Base-by-base conservation (phyloP, 2,329 filamentous ascomycete genomes). In the Exophiala calicioides region DNA sequence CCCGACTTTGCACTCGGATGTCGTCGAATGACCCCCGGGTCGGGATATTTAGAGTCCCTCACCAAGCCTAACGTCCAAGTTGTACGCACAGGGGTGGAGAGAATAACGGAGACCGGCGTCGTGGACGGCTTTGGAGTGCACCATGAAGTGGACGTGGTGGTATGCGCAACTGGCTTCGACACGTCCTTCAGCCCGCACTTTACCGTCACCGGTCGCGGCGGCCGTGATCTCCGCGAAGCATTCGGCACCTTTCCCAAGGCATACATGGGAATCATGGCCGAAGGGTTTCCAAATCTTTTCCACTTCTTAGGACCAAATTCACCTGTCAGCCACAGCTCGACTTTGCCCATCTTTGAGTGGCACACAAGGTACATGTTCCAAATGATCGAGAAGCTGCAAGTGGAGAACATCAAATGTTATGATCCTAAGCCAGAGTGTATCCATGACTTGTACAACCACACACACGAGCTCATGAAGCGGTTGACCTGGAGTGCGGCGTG, bases 91-190 rank as follows among this genome's bases (percentile, higher is more conserved):
- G 27, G 16, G 2, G 33, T 33, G 5, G 33, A 24, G 7, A 20
- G 26, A 13, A 16, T 44, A 3, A 48, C 48, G 1, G 3, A 30
- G 29, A 43, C n/a, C 10, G 44, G 44, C 4, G 7, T 44, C n/a
- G 23, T 48, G 3, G 34, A 32, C 23, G 13, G 26, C 7, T 12
- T 4, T 15, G 34, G 49, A 7, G 29, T 6, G 3, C 16, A 48
- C 9, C 32, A 52, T 18, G 33, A 30, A 5, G 44, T 40, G 3
- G 44, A 44, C 41, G 47, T 61, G 5, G 52, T 66, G 3, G 47
- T 65, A 10, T 66, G 64, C 34, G 65, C 65, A 1, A 66, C 63
- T 7, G 65, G 64, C 0, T 68, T 67, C 31, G 57, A 67, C 36
- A 59, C 59, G 2, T 51, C 55, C 4, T 65, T 61, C 43, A 39